These are phyloP conservation scores for Mastigamoeba balamuthi DNA, from an alignment of 78 protist species.

Conservation along the genomic window DNA sequence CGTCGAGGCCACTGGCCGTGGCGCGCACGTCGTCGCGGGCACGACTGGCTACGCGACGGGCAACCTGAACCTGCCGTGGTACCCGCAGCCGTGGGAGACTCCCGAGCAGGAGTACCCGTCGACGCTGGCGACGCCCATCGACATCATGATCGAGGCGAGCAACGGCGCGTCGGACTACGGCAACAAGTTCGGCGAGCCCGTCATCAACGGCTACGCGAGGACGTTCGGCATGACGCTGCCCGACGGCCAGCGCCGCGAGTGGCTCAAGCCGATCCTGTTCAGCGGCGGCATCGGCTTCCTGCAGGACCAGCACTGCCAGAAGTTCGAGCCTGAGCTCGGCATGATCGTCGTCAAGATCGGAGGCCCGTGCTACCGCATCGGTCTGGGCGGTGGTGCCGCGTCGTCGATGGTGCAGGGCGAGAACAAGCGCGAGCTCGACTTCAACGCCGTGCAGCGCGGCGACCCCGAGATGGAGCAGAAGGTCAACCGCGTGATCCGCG, in stretches of 20 bases:
- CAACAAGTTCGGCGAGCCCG: slow-evolving; percentile 87
- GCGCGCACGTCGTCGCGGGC: slow-evolving; percentile 71
- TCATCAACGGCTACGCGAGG: slow-evolving; percentile 67
- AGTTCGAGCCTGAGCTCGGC: slow-evolving; percentile 48
- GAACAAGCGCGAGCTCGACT: slow-evolving; percentile 64
- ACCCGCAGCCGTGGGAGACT: slow-evolving; percentile 70
- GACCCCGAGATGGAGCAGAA: slow-evolving; percentile 88
- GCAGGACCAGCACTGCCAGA: slow-evolving; percentile 31
- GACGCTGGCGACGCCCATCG: slow-evolving; percentile 62
- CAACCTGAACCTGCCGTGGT: slow-evolving; percentile 71
- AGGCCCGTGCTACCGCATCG: slow-evolving; percentile 89
- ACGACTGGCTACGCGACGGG: slow-evolving; percentile 64
- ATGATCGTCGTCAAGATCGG: slow-evolving; percentile 75
- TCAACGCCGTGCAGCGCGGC: slow-evolving; percentile 88
- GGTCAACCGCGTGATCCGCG: slow-evolving; percentile 65
- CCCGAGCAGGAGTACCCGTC: slow-evolving; percentile 14
- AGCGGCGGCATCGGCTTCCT: slow-evolving; percentile 84
- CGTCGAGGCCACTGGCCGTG: slow-evolving; percentile 75
- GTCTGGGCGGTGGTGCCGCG: slow-evolving; percentile 93
- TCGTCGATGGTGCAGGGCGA: slow-evolving; percentile 68
- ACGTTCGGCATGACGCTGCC: slow-evolving; percentile 20
- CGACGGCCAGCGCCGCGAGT: slow-evolving; percentile 65
- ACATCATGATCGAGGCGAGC: slow-evolving; percentile 73
- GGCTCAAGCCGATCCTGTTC: slow-evolving; percentile 90
- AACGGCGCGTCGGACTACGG: slow-evolving; percentile 83